Evolutionary conservation across 805 yeast genomes (phyloP).

Genomic region (Candida dajiaensis): DNA sequence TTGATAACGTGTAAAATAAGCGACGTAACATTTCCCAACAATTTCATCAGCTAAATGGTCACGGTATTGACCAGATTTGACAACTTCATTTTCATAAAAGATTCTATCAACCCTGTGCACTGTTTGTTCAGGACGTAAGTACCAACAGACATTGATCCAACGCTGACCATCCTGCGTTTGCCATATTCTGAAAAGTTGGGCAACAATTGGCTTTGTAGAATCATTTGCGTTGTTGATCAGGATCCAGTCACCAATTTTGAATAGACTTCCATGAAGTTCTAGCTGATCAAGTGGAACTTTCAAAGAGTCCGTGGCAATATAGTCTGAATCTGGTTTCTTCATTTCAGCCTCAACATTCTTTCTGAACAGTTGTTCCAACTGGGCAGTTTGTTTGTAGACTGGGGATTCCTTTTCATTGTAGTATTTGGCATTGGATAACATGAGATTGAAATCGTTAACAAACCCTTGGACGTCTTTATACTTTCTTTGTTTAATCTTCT

Average conservation of each 20-base stretch:
- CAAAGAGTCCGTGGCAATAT: slow-evolving; percentile 45
- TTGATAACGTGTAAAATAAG: slow-evolving; percentile 89
- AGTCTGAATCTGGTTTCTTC: slow-evolving; percentile 76
- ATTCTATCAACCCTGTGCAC: slow-evolving; percentile 87
- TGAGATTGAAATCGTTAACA: slow-evolving; percentile 66
- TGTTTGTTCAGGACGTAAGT: slow-evolving; percentile 95
- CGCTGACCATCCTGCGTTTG: slow-evolving; percentile 72
- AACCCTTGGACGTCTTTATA: slow-evolving; percentile 73
- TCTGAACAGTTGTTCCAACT: slow-evolving; percentile 57
- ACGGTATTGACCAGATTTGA: slow-evolving; percentile 93
- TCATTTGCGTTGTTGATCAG: slow-evolving; percentile 84
- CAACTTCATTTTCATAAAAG: slow-evolving; percentile 91
- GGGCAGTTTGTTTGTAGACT: slow-evolving; percentile 54
- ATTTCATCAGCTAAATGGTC: slow-evolving; percentile 89
- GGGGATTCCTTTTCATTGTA: slow-evolving; percentile 55
- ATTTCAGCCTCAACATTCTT: slow-evolving; percentile 60
- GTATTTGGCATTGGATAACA: slow-evolving; percentile 68
- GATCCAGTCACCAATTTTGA: slow-evolving; percentile 94
- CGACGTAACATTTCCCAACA: slow-evolving; percentile 89
- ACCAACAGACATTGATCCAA: slow-evolving; percentile 96
- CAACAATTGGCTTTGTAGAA: slow-evolving; percentile 83
- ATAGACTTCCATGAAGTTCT: slow-evolving; percentile 63
- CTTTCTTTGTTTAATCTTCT: slow-evolving; percentile 79
- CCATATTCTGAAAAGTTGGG: slow-evolving; percentile 94
- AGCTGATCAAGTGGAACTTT: slow-evolving; percentile 79